Evolutionary conservation across 2,329 filamentous ascomycete species (phyloP), one percentile per base, ranked within the genome.

Genomic region (Ascochyta lentis): DNA sequence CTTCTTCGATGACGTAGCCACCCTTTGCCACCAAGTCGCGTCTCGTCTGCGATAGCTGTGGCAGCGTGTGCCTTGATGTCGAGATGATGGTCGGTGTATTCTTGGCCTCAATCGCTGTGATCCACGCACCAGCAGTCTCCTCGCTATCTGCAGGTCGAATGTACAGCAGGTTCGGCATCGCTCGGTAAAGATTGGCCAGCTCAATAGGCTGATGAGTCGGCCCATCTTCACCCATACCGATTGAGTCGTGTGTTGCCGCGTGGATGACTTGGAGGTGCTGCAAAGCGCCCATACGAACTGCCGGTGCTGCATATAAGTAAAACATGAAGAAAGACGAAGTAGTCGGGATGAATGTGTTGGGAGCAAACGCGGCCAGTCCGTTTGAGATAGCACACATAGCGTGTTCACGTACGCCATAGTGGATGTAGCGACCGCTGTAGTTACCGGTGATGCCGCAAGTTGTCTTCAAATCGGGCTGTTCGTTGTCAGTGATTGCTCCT

Each of bases 261-360:
- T 87, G 84, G 50, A 88, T 86, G 29, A 79, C 75, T 49, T 84
- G 83, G 2, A 87, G 79, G 39, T 78, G 71, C 45, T 84, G 81
- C 2, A 86, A 75, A 10, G 84, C 84, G 7, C 83, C 84, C 84
- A 87, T 87, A 9, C 85, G 81, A 3, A 87, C 79, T 7, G 80
- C 84, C 0, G 84, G 81, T 0, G 84, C 84, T 22, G 83, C 84
- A 56, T 84, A 83, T 8, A 83, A 71, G 64, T 86, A 87, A 70
- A 87, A 87, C 83, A 88, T 87, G 76, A 87, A 86, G 74, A 87
- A 88, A 6, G 79, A 81, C 0, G 82, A 81, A 1, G 84, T 87
- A 33, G 86, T 72, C 9, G 65, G 68, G 15, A 68, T 58, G 40
- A 68, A 65, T 10, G 67, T 81, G 54, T 77, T 76, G 4, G 65